These are phyloP conservation scores for Nicotiana benthamiana DNA, from an alignment of 257 asterid genomes.

Conservation along the genomic window DNA sequence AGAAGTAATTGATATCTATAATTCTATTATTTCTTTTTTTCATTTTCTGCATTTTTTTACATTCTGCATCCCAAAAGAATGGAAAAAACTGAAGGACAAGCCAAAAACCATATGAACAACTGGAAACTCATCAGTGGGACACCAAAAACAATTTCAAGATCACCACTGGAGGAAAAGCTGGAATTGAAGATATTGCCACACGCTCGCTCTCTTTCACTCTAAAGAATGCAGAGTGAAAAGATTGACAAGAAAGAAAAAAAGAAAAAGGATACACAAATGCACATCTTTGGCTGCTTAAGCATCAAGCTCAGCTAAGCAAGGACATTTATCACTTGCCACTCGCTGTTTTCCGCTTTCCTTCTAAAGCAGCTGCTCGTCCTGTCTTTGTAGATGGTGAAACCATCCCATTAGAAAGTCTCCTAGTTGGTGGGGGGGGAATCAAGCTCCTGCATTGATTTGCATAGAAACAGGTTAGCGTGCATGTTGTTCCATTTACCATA, in stretches of 20 bases:
- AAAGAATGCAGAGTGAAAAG: slow-evolving; percentile 23
- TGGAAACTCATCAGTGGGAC: slow-evolving; percentile 31
- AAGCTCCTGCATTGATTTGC: slow-evolving; percentile 39
- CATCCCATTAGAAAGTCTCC: slow-evolving; percentile 37
- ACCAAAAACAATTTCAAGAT: slow-evolving; percentile 15
- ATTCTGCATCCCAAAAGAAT: neutral
- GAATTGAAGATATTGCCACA: slow-evolving; percentile 7
- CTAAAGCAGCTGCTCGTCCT: slow-evolving; percentile 30
- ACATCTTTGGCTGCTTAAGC: slow-evolving; percentile 12
- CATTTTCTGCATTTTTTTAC: slow-evolving; percentile 5
- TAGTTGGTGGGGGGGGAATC: slow-evolving; percentile 52
- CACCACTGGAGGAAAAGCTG: slow-evolving; percentile 21
- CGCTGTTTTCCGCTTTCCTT: slow-evolving; percentile 41
- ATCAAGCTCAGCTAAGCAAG: neutral
- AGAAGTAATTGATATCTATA: neutral
- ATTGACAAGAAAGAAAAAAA: neutral
- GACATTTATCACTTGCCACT: slow-evolving; percentile 42
- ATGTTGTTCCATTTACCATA: neutral
- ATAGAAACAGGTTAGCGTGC: neutral
- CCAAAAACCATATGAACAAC: slow-evolving; percentile 10
- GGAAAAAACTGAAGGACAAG: neutral
- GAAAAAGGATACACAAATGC: slow-evolving; percentile 6
- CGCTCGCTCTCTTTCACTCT: slow-evolving; percentile 17
- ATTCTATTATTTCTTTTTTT: neutral
- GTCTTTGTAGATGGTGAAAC: slow-evolving; percentile 27